Percentiles rank a stretch among this genome's conserved stretches.
Evolutionary conservation across 2,329 filamentous ascomycete genomes (phyloP).

Genomic region (Emericellopsis atlantica): DNA sequence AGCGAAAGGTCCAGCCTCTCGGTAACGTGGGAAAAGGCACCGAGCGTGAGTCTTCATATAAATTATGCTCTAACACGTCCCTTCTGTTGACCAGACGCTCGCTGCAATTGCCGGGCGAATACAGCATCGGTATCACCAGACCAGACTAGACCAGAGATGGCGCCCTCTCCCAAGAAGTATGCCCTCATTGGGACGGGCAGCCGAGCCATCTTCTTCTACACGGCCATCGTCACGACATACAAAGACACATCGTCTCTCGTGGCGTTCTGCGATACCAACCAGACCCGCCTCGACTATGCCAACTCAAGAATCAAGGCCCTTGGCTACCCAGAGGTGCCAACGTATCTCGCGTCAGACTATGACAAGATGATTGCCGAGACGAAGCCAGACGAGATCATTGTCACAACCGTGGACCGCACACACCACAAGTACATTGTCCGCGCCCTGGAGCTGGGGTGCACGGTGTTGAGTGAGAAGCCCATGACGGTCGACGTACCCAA

Average conservation of each 20-base stretch:
- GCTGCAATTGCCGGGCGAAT: no score
- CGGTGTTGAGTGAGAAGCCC: constrained; percentile 51
- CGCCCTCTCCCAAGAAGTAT: constrained; percentile 24
- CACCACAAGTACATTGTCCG: constrained; percentile 48
- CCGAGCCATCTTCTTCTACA: constrained; percentile 48
- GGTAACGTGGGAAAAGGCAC: no score
- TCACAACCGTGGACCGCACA: constrained; percentile 50
- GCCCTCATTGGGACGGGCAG: constrained; percentile 47
- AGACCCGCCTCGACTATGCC: constrained; percentile 44
- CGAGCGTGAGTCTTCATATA: no score
- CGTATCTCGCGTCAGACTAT: constrained; percentile 40
- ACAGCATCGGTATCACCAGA: no score
- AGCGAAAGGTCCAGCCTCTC: no score
- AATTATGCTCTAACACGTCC: no score
- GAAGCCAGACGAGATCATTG: constrained; percentile 46
- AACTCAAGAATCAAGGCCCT: constrained; percentile 32
- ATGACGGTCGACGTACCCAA: constrained; percentile 49
- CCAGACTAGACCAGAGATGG: no score
- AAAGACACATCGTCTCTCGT: constrained; percentile 35
- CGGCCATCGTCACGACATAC: constrained; percentile 41
- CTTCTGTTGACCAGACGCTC: no score
- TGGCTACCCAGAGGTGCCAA: constrained; percentile 34
- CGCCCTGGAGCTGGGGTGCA: constrained; percentile 44
- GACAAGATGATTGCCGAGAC: constrained; percentile 44
- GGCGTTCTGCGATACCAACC: constrained; percentile 46